Conservation (phyloP, 139 green algal genomes). For the Zygnema cylindricum region DNA sequence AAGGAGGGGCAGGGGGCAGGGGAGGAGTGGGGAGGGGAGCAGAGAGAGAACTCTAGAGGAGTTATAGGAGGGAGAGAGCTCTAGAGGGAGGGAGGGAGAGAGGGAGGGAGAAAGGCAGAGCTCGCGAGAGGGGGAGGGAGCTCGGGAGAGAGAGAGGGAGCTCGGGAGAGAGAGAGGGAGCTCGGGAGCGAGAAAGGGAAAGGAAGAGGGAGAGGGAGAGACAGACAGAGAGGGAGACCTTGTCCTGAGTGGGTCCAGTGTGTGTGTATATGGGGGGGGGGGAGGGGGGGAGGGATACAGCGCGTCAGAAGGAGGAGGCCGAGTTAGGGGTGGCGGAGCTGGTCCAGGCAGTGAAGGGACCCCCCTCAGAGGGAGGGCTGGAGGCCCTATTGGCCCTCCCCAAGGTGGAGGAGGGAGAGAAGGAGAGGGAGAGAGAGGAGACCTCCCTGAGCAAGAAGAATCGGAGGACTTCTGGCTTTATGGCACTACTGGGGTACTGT, state of each 20-base stretch:
- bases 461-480: conserved; percentile 22
- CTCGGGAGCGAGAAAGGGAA: no score
- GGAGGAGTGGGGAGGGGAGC: background rate
- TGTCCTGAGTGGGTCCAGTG: no score
- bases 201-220: background rate
- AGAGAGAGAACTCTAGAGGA: no score
- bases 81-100: background rate
- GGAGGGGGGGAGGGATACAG: no score
- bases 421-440: background rate
- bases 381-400: background rate
- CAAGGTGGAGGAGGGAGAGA: background rate
- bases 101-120: background rate
- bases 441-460: background rate
- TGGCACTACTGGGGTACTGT: background rate
- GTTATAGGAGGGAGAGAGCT: background rate
- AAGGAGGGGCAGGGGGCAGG: background rate
- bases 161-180: no score
- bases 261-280: no score
- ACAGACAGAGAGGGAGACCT: background rate
- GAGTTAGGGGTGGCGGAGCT: conserved; percentile 83
- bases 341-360: conserved; percentile 73
- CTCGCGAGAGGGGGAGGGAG: background rate
- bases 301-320: conserved; percentile 74
- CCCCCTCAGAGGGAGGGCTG: conserved; percentile 3
- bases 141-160: no score